Conservation (phyloP, 2,329 filamentous ascomycete species). For the Fusarium subtropicale region DNA sequence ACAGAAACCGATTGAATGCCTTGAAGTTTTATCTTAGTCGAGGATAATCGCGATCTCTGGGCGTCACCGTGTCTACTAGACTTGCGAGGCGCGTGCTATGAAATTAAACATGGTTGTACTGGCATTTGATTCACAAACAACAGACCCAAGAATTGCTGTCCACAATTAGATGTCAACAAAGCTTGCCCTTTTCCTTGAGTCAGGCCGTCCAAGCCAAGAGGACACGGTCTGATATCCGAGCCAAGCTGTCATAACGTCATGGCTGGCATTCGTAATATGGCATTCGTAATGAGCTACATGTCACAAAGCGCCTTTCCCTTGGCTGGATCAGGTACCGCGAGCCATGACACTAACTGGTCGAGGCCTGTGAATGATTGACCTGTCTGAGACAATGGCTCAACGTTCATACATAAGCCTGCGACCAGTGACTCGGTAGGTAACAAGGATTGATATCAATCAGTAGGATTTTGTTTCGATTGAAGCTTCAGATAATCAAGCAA, state of each 20-base stretch:
- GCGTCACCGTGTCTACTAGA: slow-evolving; percentile 27
- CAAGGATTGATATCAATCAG: slow-evolving; percentile 32
- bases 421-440: neutral
- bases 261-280: slow-evolving; percentile 10
- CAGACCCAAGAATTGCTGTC: neutral
- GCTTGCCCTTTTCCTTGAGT: slow-evolving; percentile 22
- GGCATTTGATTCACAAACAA: slow-evolving; percentile 39
- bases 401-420: neutral
- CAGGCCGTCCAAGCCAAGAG: neutral
- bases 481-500: neutral
- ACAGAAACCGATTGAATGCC: neutral
- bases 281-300: slow-evolving; percentile 13
- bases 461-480: neutral
- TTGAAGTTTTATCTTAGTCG: neutral
- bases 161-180: slow-evolving; percentile 3
- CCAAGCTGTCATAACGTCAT: slow-evolving; percentile 25
- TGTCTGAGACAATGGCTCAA: slow-evolving; percentile 13
- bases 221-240: neutral
- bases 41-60: slow-evolving; percentile 25
- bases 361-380: neutral
- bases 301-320: slow-evolving; percentile 5
- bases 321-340: slow-evolving; percentile 11
- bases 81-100: slow-evolving; percentile 9
- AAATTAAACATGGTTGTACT: slow-evolving; percentile 28
- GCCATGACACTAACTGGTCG: slow-evolving; percentile 14